Evolutionary conservation across 2,329 filamentous ascomycete species (phyloP).

Genomic region (Penicillium frequentans): DNA sequence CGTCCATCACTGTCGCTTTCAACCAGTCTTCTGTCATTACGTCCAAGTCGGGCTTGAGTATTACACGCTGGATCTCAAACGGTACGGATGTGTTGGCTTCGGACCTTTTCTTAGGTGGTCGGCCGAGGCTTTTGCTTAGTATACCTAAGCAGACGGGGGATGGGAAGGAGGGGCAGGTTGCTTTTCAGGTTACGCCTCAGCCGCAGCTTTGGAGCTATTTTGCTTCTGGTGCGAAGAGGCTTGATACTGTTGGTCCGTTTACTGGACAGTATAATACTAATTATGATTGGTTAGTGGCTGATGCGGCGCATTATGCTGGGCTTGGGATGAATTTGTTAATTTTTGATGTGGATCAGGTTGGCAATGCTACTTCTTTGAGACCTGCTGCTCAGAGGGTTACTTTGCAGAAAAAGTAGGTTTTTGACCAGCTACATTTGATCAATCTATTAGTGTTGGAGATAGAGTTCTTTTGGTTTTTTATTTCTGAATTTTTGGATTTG

Average conservation of each 20-base stretch:
- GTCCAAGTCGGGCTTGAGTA: constrained; percentile 3
- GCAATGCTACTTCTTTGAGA: constrained; percentile 19
- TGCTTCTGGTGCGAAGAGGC: background rate
- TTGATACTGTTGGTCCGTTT: background rate
- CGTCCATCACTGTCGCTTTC: constrained; percentile 23
- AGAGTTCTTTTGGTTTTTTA: background rate
- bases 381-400: constrained; percentile 18
- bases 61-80: constrained; percentile 33
- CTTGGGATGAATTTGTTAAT: constrained; percentile 25
- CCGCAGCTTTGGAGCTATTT: background rate
- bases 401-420: constrained; percentile 6
- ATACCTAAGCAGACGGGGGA: background rate
- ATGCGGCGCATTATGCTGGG: constrained; percentile 23
- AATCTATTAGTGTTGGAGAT: background rate
- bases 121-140: background rate
- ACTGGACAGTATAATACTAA: constrained; percentile 1
- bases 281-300: constrained; percentile 8
- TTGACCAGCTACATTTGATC: background rate
- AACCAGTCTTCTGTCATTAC: constrained; percentile 10
- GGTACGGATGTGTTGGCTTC: constrained; percentile 23
- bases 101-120: background rate
- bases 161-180: background rate
- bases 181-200: background rate
- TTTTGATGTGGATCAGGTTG: constrained; percentile 27
- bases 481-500: background rate